Evolutionary conservation across 2,329 filamentous ascomycete genomes (phyloP), one percentile per base, ranked within the genome.

Genomic region (Aspergillus phoenicis): DNA sequence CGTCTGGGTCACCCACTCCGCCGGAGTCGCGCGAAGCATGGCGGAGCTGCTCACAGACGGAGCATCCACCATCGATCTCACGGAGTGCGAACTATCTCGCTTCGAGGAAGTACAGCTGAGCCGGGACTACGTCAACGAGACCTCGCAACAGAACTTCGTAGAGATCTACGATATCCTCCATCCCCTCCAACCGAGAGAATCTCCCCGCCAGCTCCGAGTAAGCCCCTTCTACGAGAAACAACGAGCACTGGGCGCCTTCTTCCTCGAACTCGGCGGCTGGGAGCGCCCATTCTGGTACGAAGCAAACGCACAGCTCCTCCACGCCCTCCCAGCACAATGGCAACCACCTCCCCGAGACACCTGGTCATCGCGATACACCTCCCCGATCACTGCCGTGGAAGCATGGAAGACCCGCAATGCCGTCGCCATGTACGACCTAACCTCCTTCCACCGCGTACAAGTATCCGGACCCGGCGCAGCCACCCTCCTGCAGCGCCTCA

Each of bases 1-100:
- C 5, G 85, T 89, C 0, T 89, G 86, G 86, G 86, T 88, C 0
- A 89, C 86, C 17, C 86, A 89, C 64, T 88, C 86, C 0, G 85
- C 85, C 0, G 86, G 86, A 24, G 83, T 88, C 1, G 86, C 86
- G 8, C 82, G 84, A 26, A 85, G 86, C 0, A 69, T 89, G 1
- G 86, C 86, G 0, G 81, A 89, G 68, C 68, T 86, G 0, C 74
- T 89, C 26, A 88, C 85, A 0, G 79, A 78, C 0, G 86, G 86
- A 2, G 77, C 77, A 24, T 86, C 85, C 0, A 71, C 79, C 4
- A 79, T 87, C 36, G 85, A 88, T 55, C 74, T 88, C 4, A 75
- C 82, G 2, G 86, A 86, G 43, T 87, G 85, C 64, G 85, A 88
- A 41, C 71, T 89, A 0, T 78, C 81, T 2, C 83, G 87, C 1